Evolutionary conservation across 768 basidiomycete genomes (phyloP), one percentile per base, ranked within the genome.

Genomic region (Lentinus brumalis): DNA sequence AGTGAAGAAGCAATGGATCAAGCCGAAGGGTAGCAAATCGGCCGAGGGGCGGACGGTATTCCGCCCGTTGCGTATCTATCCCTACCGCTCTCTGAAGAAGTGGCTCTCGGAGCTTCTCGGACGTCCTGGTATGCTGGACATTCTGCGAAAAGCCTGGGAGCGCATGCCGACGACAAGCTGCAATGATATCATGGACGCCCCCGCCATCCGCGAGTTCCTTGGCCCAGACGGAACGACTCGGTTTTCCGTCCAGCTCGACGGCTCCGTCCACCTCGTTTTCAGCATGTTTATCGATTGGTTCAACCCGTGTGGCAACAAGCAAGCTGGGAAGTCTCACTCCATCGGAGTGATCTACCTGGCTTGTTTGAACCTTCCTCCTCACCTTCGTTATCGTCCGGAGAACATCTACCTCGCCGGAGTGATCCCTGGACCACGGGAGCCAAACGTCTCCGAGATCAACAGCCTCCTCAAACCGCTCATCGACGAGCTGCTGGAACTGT

Each of bases 331-430:
- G 31, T 30, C 46, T 1, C 49, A 61, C 26, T 56, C 63, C 10
- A 26, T 57, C 14, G 49, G 39, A 2, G 47, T 40, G 18, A 57
- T 57, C 49, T 47, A 57, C 47, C 18, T 41, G 11, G 47, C 40
- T 3, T 57, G 47, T 31, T 29, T 49, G 38, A 57, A 57, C 46
- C 67, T 80, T 5, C 74, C 75, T 1, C 54, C 61, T 1, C 56
- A 71, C 14, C 59, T 75, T 5, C 64, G 70, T 0, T 75, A 76
- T 66, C 67, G 70, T 38, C 66, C 70, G 0, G 73, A 78, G 60
- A 72, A 76, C 55, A 67, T 78, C 59, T 76, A 69, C 50, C 58
- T 66, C 12, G 62, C 51, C 8, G 68, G 65, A 9, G 44, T 68
- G 15, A 59, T 69, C 21, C 63, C 67, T 16, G 73, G 73, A 4